Evolutionary conservation across 257 asterid genomes (phyloP), one percentile per base, ranked within the genome.

Genomic region (Voacanga thouarsii): DNA sequence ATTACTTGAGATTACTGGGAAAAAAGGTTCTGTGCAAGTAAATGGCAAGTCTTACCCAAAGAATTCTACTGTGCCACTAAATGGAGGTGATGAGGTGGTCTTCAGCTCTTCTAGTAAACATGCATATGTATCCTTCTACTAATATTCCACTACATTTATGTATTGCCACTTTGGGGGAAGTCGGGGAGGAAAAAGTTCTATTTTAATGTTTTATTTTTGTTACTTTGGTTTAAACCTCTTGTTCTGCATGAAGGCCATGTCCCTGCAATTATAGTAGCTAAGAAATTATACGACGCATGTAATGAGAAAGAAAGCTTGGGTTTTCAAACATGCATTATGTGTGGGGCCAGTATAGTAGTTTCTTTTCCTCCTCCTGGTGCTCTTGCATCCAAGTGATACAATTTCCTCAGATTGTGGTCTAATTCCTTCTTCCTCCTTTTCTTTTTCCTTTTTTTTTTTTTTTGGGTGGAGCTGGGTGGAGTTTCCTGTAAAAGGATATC

Each of bases 51-150:
- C 74, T 83, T 91, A 82, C 86, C 82, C 89, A 67, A 88, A 90
- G 84, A 92, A 89, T 76, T 84, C 96, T 67, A 89, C 90, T 23
- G 81, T 92, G 81, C 89, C 88, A 78, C 85, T 94, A 56, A 89
- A 84, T 75, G 93, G 86, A 68, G 97, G 98, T 14, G 97, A 94
- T 82, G 97, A 92, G 80, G 94, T 94, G 88, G 90, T 90, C 55
- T 94, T 94, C 83, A 85, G 93, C 88, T 83, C 84, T 24, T 82
- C 90, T 33, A 96, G 90, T 41, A 85, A 83, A 82, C 93, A 90
- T 82, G 92, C 92, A 75, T 94, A 92, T 80, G 98, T 94, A 92
- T 94, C 98, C 97, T 90, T 92, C 80, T 28, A 37, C 63, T 81
- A 12, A 66, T 53, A 12, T 33, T 44, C 53, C 33, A 12, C 55